Base-by-base conservation (phyloP, 768 basidiomycete genomes). In the Tulasnella sp. region DNA sequence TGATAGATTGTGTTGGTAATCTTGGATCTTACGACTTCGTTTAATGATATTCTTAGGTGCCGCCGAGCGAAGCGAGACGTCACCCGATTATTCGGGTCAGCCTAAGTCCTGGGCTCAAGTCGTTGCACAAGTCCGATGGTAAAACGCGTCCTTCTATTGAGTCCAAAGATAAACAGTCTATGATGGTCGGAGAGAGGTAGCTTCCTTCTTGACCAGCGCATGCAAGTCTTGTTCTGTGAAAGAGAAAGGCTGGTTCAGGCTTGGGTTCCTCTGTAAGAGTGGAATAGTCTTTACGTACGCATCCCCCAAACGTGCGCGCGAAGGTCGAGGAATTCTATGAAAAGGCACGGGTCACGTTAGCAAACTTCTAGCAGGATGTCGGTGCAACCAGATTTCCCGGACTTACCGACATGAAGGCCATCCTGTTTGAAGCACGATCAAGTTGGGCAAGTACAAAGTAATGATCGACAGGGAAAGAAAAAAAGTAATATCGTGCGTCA, bases 281-380 rank as follows among this genome's bases (percentile, higher is more conserved):
- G 29, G 42, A 26, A 32, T 8, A 32, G 34, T 70, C 67, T 36
- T n/a, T n/a, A 88, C 91, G 83, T 78, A 93, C 92, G 91, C 75
- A 94, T 89, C 22, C 92, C 92, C 92, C 90, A 92, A 12, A 93
- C 90, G 78, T 92, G 89, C 63, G 90, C 84, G 73, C 90, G 85
- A 73, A 94, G 78, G 76, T 93, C 91, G 74, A 94, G 83, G 78
- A 92, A 89, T 83, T 94, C 92, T 92, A 29, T 22, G 47, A 77
- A 34, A 35, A 29, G 35, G 40, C 5, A 64, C 41, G 36, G n/a
- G 36, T 8, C n/a, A 70, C 5, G 36, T 67, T 62, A 70, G 63
- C 5, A 26, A 26, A 41, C 8, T 9, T 34, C 5, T 65, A n/a
- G 14, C 63, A 42, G 62, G 32, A 9, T n/a, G 22, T 35, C 17